phyloP scores from a whole-genome alignment of 805 yeast genomes.

The Ogataea nitratoaversa region DNA sequence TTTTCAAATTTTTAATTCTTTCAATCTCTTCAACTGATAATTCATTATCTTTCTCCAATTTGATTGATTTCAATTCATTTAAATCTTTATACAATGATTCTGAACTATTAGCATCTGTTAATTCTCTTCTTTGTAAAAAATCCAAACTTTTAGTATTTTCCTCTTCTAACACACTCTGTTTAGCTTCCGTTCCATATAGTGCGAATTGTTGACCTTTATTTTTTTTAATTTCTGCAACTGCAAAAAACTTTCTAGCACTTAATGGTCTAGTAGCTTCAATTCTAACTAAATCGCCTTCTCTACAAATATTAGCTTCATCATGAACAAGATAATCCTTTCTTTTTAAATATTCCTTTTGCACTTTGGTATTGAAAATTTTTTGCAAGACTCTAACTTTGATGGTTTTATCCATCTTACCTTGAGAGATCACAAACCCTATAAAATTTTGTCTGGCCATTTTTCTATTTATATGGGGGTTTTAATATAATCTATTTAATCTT shows the following conservation, averaged over 20 bases:
- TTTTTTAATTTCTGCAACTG: conserved; percentile 86
- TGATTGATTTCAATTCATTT: conserved; percentile 15
- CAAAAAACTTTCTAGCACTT: conserved; percentile 77
- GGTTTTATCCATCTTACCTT: conserved; percentile 94
- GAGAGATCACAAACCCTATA: conserved; percentile 89
- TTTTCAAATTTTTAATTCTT: conserved; percentile 34
- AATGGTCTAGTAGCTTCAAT: conserved; percentile 86
- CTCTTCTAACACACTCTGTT: conserved; percentile 59
- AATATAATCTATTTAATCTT: too few species aligned
- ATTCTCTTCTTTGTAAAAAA: conserved; percentile 48
- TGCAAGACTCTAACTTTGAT: conserved; percentile 87
- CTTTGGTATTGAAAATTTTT: conserved; percentile 62
- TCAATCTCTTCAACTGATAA: conserved; percentile 30
- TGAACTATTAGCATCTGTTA: conserved; percentile 17
- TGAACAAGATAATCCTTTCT: conserved; percentile 87
- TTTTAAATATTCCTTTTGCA: conserved; percentile 71
- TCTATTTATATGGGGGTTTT: too few species aligned
- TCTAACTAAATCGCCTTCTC: conserved; percentile 94
- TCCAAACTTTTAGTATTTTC: conserved; percentile 53
- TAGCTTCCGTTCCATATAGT: conserved; percentile 69
- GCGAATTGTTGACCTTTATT: conserved; percentile 92
- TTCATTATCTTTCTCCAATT: conserved; percentile 10
- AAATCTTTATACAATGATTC: conserved; percentile 31
- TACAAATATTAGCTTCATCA: conserved; percentile 86
- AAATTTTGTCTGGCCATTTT: conserved; percentile 88